Conservation (phyloP, 768 basidiomycete genomes). For the Mycena haematopus region DNA sequence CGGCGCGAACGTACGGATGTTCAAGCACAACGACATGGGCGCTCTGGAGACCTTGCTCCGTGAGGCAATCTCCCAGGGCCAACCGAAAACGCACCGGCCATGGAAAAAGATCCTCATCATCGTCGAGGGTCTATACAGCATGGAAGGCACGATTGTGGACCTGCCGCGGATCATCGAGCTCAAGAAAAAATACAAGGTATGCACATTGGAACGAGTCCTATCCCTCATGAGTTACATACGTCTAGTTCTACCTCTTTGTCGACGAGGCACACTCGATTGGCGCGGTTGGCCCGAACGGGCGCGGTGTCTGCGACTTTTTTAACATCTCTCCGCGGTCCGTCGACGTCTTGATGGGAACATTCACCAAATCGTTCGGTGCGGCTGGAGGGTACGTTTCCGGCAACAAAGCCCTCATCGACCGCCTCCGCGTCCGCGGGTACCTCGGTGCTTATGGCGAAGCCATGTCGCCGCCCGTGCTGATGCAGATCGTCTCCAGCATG, state of each 20-base stretch:
- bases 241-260: slow-evolving; percentile 95
- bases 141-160: slow-evolving; percentile 96
- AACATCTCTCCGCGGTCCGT: slow-evolving; percentile 78
- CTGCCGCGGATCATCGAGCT: slow-evolving; percentile 83
- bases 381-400: slow-evolving; percentile 96
- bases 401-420: slow-evolving; percentile 77
- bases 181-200: slow-evolving; percentile 96
- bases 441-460: slow-evolving; percentile 88
- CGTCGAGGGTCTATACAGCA: slow-evolving; percentile 95
- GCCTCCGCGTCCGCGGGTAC: slow-evolving; percentile 81
- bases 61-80: slow-evolving; percentile 96
- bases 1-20: slow-evolving; percentile 89
- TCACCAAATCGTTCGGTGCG: slow-evolving; percentile 94
- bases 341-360: slow-evolving; percentile 98
- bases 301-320: slow-evolving; percentile 96
- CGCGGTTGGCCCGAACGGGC: slow-evolving; percentile 91
- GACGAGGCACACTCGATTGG: slow-evolving; percentile 99
- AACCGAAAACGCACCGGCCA: slow-evolving; percentile 96
- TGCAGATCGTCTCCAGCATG: slow-evolving; percentile 92
- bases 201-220: no score
- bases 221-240: no score
- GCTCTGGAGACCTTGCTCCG: slow-evolving; percentile 80
- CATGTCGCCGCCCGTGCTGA: slow-evolving; percentile 89
- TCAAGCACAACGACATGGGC: slow-evolving; percentile 96
- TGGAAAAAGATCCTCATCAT: slow-evolving; percentile 98